Evolutionary conservation across 495 filamentous ascomycete genomes (phyloP), one percentile per base, ranked within the genome.

Genomic region (Daldinia loculata): DNA sequence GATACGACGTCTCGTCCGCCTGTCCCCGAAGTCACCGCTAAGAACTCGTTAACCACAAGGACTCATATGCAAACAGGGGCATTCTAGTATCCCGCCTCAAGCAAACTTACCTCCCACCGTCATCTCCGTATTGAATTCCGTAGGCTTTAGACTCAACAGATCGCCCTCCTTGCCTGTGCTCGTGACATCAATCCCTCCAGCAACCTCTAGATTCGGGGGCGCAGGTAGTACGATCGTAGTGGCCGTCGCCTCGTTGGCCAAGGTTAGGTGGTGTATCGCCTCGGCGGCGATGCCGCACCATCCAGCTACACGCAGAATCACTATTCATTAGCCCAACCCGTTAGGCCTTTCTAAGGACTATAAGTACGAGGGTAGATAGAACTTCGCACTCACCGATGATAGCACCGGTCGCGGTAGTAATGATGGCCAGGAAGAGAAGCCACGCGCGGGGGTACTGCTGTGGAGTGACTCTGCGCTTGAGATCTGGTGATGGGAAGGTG

Each of bases 361-460:
- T 24, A 24, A 24, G 19, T 24, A 48, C 12, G 9, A 5, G 43
- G 22, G 43, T 1, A 24, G 17, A 22, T 24, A 22, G 1, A 48
- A 9, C 43, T 24, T 24, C 9, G 22, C 17, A 68, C 70, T 68
- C 53, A 72, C 70, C 29, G 27, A 53, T 34, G 4, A 65, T 19
- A 39, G 50, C 39, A 12, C 29, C 50, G 5, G 24, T 9, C 6
- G 48, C 56, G 22, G 61, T 41, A 0, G 45, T 4, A 56, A 72
- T 68, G 32, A 72, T 65, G 39, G 57, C 7, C 24, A 55, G 0
- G 39, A 68, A 68, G 7, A 68, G 4, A 38, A 72, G n/a, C 64
- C 64, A 68, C 0, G 70, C 70, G 19, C 38, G 57, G 0, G 55
- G 64, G 70, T 57, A 65, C 8, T 34, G 30, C 26, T 51, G n/a